These are phyloP conservation scores for Aristolochia contorta DNA, from an alignment of 164 flowering plant species.

Conservation along the genomic window DNA sequence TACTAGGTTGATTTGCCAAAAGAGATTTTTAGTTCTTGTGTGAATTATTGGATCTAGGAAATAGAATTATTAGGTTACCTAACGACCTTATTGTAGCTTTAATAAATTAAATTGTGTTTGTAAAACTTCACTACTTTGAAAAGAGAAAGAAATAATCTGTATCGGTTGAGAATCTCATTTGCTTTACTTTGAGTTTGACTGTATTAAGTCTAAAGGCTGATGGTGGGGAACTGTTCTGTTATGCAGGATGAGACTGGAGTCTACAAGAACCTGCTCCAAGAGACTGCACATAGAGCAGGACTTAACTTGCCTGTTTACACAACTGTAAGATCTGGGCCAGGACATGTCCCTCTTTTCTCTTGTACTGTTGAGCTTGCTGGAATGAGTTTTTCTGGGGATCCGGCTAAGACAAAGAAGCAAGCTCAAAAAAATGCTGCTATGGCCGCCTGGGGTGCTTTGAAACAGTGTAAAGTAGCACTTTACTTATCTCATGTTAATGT, in stretches of 20 bases:
- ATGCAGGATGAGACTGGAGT: slow-evolving; percentile 71
- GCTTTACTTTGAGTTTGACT: background rate
- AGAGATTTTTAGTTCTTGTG: no score
- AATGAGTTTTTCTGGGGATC: slow-evolving; percentile 52
- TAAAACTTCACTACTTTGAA: no score
- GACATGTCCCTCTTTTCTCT: slow-evolving; percentile 57
- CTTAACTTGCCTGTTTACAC: slow-evolving; percentile 55
- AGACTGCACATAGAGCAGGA: slow-evolving; percentile 62
- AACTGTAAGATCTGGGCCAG: slow-evolving; percentile 63
- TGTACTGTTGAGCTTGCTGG: slow-evolving; percentile 64
- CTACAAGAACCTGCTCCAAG: slow-evolving; percentile 46
- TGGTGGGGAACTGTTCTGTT: background rate
- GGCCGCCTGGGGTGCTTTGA: slow-evolving; percentile 74
- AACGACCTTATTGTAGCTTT: no score
- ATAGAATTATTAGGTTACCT: no score
- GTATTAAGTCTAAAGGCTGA: background rate
- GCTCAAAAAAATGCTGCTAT: slow-evolving; percentile 91
- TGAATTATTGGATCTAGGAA: no score
- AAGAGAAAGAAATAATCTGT: no score
- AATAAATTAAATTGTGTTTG: no score
- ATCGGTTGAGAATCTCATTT: background rate
- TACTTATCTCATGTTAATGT: background rate
- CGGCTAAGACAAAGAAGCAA: slow-evolving; percentile 81
- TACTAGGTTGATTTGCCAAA: no score
- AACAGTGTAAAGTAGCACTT: slow-evolving; percentile 26